phyloP scores from a whole-genome alignment of 1,284 basidiomycete species.

The Dichomitus squalens region DNA sequence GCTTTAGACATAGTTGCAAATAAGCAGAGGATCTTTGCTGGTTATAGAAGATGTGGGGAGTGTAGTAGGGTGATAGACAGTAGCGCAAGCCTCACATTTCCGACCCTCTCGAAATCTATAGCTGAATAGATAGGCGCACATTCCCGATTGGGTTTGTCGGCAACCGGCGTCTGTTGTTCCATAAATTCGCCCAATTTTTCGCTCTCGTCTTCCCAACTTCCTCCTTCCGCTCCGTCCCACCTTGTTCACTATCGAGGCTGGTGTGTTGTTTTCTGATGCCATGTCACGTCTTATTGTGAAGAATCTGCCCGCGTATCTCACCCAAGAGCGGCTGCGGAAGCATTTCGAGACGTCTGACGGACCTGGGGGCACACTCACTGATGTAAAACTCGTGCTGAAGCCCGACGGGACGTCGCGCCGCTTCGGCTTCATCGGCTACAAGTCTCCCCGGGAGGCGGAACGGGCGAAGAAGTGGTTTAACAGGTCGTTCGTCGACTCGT shows the following conservation, averaged over 20 bases:
- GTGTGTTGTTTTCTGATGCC: too few relatives aligned
- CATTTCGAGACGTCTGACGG: constrained; percentile 69
- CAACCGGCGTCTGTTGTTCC: constrained; percentile 1
- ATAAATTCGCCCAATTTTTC: constrained; percentile 16
- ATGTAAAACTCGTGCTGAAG: constrained; percentile 83
- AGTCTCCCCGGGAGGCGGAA: constrained; percentile 75
- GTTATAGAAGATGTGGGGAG: not conserved
- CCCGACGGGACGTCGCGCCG: constrained; percentile 79
- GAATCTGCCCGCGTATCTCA: constrained; percentile 80
- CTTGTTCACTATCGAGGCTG: too few relatives aligned
- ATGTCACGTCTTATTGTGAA: constrained; percentile 95
- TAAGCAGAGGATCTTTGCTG: not conserved
- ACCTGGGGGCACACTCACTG: constrained; percentile 80
- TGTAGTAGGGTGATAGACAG: not conserved
- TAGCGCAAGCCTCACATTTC: not conserved
- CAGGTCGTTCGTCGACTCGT: constrained; percentile 78
- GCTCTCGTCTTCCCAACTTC: not conserved
- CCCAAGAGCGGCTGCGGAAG: constrained; percentile 65
- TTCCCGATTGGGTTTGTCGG: not conserved
- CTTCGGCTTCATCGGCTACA: constrained; percentile 95
- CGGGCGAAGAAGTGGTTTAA: constrained; percentile 87
- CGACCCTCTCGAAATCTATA: not conserved
- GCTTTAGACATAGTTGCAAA: constrained; percentile 19
- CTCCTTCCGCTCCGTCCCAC: not conserved
- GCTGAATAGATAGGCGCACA: constrained; percentile 5